Conservation (phyloP, 257 asterid species). For the Solanum okadae region DNA sequence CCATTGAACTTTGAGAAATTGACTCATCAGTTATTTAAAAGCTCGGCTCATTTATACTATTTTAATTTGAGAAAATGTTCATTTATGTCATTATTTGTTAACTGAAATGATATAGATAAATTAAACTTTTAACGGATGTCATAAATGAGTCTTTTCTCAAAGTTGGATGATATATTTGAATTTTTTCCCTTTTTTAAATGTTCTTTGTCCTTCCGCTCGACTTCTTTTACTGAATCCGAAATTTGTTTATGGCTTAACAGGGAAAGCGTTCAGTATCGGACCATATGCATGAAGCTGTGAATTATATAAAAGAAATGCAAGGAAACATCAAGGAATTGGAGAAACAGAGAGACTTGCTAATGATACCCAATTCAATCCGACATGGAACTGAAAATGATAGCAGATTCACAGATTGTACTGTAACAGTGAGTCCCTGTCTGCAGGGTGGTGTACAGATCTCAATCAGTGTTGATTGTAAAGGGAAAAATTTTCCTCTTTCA, state of each 20-base stretch:
- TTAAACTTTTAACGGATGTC: no score
- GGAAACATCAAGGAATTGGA: conserved; percentile 17
- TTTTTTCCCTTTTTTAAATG: no score
- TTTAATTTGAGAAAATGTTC: no score
- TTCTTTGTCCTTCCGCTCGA: no score
- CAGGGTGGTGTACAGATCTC: conserved; percentile 35
- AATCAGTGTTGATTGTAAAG: conserved; percentile 6
- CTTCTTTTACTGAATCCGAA: no score
- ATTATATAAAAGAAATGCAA: conserved; percentile 29
- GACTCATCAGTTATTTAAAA: no score
- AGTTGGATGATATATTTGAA: no score
- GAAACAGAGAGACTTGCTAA: conserved; percentile 19
- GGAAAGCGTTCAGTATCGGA: conserved; percentile 48
- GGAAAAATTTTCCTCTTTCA: conserved; percentile 22
- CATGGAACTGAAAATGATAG: background rate
- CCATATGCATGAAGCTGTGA: conserved; percentile 43
- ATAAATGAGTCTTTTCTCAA: no score
- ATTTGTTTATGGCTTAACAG: conserved; percentile 4
- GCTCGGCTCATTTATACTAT: no score
- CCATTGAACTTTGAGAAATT: no score
- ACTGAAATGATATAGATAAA: no score
- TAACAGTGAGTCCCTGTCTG: conserved; percentile 14
- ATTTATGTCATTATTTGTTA: no score
- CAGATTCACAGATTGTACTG: background rate
- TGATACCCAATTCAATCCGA: background rate